A percentile compares a stretch with the other conserved stretches of the same genome.
Evolutionary conservation across 2,329 filamentous ascomycete species (phyloP).

Genomic region (Ophiocordyceps camponoti-floridani): DNA sequence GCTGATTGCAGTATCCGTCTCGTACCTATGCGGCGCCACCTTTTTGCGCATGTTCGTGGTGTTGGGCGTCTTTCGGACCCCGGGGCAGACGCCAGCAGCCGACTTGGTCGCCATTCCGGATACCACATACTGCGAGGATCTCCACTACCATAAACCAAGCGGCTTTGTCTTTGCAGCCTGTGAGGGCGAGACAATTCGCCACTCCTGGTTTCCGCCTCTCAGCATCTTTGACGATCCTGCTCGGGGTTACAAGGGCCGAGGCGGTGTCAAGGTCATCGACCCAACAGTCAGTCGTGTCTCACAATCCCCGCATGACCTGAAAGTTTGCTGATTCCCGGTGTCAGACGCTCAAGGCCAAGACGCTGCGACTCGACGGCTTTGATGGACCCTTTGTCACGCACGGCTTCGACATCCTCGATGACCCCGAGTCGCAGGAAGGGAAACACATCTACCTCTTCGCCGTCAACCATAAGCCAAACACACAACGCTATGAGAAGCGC

Average conservation of each 20-base stretch:
- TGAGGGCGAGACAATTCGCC: slow-evolving; percentile 23
- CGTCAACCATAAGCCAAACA: slow-evolving; percentile 39
- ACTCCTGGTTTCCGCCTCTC: slow-evolving; percentile 33
- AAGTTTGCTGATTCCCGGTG: slow-evolving; percentile 8
- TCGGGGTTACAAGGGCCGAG: slow-evolving; percentile 15
- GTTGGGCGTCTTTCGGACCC: slow-evolving; percentile 10
- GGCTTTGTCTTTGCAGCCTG: slow-evolving; percentile 38
- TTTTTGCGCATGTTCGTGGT: slow-evolving; percentile 4
- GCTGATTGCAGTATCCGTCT: slow-evolving; percentile 1
- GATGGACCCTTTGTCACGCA: slow-evolving; percentile 36
- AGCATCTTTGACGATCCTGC: slow-evolving; percentile 21
- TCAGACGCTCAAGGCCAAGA: slow-evolving; percentile 12
- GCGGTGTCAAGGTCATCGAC: slow-evolving; percentile 34
- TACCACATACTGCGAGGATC: slow-evolving; percentile 39
- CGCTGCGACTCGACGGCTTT: slow-evolving; percentile 32
- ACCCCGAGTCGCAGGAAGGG: slow-evolving; percentile 16
- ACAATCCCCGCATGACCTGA: slow-evolving; percentile 15
- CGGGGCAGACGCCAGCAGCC: slow-evolving; percentile 2
- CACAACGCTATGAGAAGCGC: slow-evolving; percentile 12
- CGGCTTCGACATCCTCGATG: slow-evolving; percentile 39
- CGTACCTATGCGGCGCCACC: slow-evolving; percentile 2
- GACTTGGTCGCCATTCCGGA: slow-evolving; percentile 26
- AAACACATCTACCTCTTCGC: slow-evolving; percentile 39
- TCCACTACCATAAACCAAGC: slow-evolving; percentile 33
- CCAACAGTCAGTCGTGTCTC: slow-evolving; percentile 23